Evolutionary conservation across 345 rosid species (phyloP).

Genomic region (Syzygium grande): DNA sequence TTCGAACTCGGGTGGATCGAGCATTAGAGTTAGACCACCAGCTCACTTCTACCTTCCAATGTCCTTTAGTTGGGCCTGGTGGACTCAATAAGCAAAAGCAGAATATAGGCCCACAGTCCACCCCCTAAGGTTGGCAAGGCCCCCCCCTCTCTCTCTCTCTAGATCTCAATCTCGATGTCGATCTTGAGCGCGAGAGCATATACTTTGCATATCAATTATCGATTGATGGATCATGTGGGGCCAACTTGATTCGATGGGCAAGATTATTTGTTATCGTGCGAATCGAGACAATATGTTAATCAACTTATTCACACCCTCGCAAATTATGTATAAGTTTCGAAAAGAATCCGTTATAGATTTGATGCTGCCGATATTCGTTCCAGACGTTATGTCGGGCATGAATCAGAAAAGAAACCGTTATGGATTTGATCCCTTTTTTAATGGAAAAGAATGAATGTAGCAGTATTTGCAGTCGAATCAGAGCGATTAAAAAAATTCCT

Average conservation of each 20-base stretch:
- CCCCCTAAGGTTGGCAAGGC: neutral
- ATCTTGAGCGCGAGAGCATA: neutral
- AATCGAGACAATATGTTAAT: neutral
- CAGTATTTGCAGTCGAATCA: neutral
- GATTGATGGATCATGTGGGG: neutral
- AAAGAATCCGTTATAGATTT: neutral
- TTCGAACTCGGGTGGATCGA: neutral
- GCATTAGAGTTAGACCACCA: neutral
- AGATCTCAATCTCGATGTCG: neutral
- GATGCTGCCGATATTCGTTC: neutral
- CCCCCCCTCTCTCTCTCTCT: neutral
- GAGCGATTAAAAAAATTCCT: too few relatives aligned
- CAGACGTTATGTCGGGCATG: neutral
- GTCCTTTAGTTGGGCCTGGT: neutral
- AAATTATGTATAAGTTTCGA: neutral
- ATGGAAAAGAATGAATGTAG: neutral
- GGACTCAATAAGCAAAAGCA: neutral
- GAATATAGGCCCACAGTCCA: neutral
- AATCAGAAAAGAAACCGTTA: neutral
- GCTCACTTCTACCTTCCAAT: neutral
- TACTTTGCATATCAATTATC: neutral
- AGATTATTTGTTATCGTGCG: neutral
- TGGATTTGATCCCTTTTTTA: neutral
- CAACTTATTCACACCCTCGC: neutral
- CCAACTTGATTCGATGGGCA: neutral